phyloP scores from a whole-genome alignment of 805 yeast genomes.

The Ogataea methanolica region DNA sequence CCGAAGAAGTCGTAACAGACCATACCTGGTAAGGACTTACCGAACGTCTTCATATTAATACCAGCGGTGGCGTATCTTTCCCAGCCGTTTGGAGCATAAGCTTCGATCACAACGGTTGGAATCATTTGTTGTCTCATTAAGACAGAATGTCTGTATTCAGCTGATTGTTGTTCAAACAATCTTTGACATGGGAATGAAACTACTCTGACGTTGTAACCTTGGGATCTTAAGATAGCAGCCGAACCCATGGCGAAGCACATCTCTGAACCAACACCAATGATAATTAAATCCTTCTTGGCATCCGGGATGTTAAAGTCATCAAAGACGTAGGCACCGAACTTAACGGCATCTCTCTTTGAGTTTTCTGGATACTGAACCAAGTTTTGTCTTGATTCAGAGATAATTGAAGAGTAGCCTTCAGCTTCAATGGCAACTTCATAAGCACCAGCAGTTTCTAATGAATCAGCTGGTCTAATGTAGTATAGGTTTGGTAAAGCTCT shows the following conservation, averaged over 20 bases:
- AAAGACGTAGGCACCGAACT: conserved; percentile 87
- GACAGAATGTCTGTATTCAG: conserved; percentile 75
- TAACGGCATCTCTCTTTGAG: conserved; percentile 72
- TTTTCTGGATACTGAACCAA: conserved; percentile 92
- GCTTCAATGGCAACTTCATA: conserved; percentile 61
- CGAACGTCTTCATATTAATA: conserved; percentile 91
- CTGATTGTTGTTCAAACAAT: conserved; percentile 83
- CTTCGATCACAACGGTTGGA: conserved; percentile 92
- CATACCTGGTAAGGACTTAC: conserved; percentile 88
- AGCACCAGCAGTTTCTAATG: conserved; percentile 82
- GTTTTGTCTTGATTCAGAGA: conserved; percentile 80
- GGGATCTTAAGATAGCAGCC: conserved; percentile 58
- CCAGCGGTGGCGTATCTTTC: conserved; percentile 92
- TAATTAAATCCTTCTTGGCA: conserved; percentile 43
- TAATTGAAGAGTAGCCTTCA: conserved; percentile 59
- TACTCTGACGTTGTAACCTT: conserved; percentile 70
- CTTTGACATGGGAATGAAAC: conserved; percentile 91
- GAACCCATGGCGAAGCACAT: conserved; percentile 78
- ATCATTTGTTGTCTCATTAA: conserved; percentile 76
- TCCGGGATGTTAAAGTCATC: conserved; percentile 57
- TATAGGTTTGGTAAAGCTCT: conserved; percentile 77
- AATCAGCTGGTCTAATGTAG: conserved; percentile 91
- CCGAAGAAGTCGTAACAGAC: conserved; percentile 80
- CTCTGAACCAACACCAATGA: conserved; percentile 95
- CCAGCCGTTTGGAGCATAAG: conserved; percentile 89